Percentiles rank a stretch among this genome's conserved stretches.
phyloP scores from a whole-genome alignment of 768 basidiomycete species.

The Auricularia cornea region DNA sequence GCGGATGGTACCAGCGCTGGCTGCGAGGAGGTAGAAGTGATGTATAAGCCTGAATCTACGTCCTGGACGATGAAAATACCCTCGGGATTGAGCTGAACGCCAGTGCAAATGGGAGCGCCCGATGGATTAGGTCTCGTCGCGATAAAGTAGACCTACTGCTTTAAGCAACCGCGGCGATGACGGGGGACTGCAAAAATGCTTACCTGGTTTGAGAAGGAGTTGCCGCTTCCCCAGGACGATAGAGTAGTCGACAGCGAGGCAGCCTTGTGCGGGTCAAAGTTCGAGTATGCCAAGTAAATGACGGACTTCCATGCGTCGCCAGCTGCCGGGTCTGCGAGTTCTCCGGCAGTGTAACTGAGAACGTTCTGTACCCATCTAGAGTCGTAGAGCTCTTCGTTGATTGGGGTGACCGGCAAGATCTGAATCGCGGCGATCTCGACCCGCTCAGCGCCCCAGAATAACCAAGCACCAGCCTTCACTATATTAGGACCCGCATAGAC shows the following conservation, averaged over 20 bases:
- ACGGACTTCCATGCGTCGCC: slow-evolving; percentile 29
- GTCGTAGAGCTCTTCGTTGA: slow-evolving; percentile 28
- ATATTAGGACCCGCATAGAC: background rate
- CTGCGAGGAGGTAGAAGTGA: slow-evolving; percentile 13
- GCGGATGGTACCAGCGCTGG: slow-evolving; percentile 21
- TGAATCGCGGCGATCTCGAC: slow-evolving; percentile 26
- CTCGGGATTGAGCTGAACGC: slow-evolving; percentile 18
- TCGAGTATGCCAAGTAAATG: slow-evolving; percentile 28
- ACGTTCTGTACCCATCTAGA: slow-evolving; percentile 23
- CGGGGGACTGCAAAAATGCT: background rate
- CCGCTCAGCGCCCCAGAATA: slow-evolving; percentile 27
- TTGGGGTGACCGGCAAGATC: slow-evolving; percentile 28
- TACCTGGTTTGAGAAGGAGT: slow-evolving; percentile 21
- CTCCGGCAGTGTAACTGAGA: slow-evolving; percentile 19
- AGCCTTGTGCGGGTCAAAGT: slow-evolving; percentile 20
- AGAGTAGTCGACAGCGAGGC: slow-evolving; percentile 22
- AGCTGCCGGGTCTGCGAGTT: slow-evolving; percentile 14
- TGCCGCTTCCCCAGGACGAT: slow-evolving; percentile 27
- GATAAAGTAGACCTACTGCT: slow-evolving; percentile 21
- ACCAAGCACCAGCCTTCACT: background rate
- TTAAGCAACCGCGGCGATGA: background rate
- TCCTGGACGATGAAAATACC: slow-evolving; percentile 25
- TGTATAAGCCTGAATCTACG: slow-evolving; percentile 14
- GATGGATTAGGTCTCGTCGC: slow-evolving; percentile 23
- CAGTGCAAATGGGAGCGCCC: slow-evolving; percentile 12